These are phyloP conservation scores for Tuber umbilicatum DNA, from an alignment of 495 filamentous ascomycete species.

Conservation along the genomic window DNA sequence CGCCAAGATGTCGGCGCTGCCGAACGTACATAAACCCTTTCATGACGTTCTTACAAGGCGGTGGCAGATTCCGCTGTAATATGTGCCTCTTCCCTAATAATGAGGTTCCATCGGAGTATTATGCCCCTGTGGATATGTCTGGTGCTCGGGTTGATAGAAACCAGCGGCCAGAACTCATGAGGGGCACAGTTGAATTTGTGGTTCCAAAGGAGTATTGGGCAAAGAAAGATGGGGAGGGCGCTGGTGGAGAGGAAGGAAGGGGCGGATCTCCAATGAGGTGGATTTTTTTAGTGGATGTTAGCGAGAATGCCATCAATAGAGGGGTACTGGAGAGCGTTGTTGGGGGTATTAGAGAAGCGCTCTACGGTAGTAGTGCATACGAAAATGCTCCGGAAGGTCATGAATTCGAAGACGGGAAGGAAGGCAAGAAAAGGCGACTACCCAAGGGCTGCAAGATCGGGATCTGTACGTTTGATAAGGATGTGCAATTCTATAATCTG, in stretches of 20 bases:
- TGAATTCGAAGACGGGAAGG: constrained; percentile 52
- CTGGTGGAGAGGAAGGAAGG: constrained; percentile 34
- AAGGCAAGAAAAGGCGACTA: constrained; percentile 57
- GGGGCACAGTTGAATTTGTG: constrained; percentile 89
- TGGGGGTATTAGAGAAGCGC: constrained; percentile 72
- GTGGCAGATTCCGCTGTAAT: constrained; percentile 96
- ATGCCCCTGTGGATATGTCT: constrained; percentile 78
- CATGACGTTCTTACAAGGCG: constrained; percentile 90
- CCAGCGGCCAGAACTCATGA: constrained; percentile 80
- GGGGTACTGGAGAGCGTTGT: constrained; percentile 89
- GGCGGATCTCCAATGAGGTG: constrained; percentile 55
- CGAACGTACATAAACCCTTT: constrained; percentile 98
- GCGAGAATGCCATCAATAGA: constrained; percentile 78
- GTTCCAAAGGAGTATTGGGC: constrained; percentile 99
- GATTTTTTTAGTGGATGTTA: constrained; percentile 89
- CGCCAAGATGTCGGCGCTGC: constrained; percentile 88
- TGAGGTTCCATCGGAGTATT: constrained; percentile 88
- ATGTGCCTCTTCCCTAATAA: constrained; percentile 98
- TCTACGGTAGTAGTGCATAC: constrained; percentile 61
- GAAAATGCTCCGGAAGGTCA: constrained; percentile 44
- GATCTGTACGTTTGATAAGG: constrained; percentile 91
- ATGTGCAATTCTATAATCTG: constrained; percentile 96
- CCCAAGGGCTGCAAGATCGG: constrained; percentile 80
- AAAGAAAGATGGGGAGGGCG: constrained; percentile 71
- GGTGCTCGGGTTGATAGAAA: constrained; percentile 82